Evolutionary conservation across 345 rosid species (phyloP), one percentile per base, ranked within the genome.

Genomic region (Lepidium aucheri): DNA sequence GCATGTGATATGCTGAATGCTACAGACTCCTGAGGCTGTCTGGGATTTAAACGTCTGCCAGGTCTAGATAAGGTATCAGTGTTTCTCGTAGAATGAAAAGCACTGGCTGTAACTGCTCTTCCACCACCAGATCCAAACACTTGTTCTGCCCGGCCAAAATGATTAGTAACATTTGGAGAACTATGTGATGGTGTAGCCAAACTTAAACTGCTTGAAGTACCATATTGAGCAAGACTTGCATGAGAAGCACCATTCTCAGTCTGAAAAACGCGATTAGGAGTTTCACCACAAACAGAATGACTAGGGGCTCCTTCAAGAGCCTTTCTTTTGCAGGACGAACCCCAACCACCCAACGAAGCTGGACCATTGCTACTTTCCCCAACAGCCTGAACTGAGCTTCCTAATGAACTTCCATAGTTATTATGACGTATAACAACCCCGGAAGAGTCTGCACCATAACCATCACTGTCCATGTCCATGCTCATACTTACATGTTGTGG

Each of bases 321-420:
- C 80, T 80, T 92, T 81, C 98, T 84, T 77, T 92, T 89, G 91
- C 95, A 84, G 32, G 98, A 89, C 50, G 74, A 73, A 55, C 91
- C 88, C 93, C 93, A 86, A 73, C 78, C 68, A 53, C 84, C 85
- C 55, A 83, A 52, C 32, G 96, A 76, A 47, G 81, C 77, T 3
- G 87, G 72, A 54, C 89, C 86, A 46, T 80, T 80, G 54, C 65
- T 71, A 41, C 76, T 78, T 54, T 84, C 91, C 44, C 85, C 96
- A 46, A 62, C 42, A 36, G 78, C 63, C 53, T 73, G 81, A 59
- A 73, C 77, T 52, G 89, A 74, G 83, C 77, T 79, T 68, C 88
- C 85, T 49, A 85, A 80, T 68, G 87, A 81, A 74, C 75, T 77
- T 39, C 81, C 85, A 46, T 66, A 74, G 72, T 71, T 78, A 46